These are phyloP conservation scores for Backusella macrospora DNA, from an alignment of 192 early-diverging fungal species.

Conservation along the genomic window DNA sequence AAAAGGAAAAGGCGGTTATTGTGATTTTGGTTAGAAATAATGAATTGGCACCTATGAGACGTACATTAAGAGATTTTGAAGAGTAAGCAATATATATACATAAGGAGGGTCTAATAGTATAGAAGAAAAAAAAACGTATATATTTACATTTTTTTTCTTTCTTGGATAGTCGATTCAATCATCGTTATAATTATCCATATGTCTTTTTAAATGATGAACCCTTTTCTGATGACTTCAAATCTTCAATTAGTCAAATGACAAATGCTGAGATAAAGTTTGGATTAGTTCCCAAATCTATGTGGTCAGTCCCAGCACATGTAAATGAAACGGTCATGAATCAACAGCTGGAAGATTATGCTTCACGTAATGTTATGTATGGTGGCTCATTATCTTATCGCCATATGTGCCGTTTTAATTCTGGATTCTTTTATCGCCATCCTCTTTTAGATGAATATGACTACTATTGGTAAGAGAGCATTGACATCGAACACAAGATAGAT, in stretches of 20 bases:
- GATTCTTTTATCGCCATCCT: slow-evolving; percentile 59
- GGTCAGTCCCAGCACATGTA: slow-evolving; percentile 76
- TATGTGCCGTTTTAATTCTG: slow-evolving; percentile 80
- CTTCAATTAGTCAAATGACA: slow-evolving; percentile 45
- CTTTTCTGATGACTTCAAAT: slow-evolving; percentile 66
- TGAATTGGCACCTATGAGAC: slow-evolving; percentile 66
- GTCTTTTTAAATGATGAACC: slow-evolving; percentile 77
- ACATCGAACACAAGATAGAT: slow-evolving; percentile 18
- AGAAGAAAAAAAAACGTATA: background rate
- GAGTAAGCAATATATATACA: slow-evolving; percentile 29
- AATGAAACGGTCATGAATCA: slow-evolving; percentile 63
- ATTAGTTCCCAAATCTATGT: slow-evolving; percentile 68
- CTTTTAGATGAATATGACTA: slow-evolving; percentile 62
- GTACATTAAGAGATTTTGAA: slow-evolving; percentile 71
- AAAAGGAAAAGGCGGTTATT: slow-evolving; percentile 56
- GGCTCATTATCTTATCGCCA: slow-evolving; percentile 78
- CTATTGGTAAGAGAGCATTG: slow-evolving; percentile 65
- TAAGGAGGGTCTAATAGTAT: background rate
- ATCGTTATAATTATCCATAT: slow-evolving; percentile 73
- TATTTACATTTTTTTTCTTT: background rate
- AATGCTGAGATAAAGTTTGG: slow-evolving; percentile 66
- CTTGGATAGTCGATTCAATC: slow-evolving; percentile 62
- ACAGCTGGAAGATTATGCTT: slow-evolving; percentile 58
- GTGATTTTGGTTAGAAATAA: slow-evolving; percentile 73
- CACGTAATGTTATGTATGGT: slow-evolving; percentile 68